These are phyloP conservation scores for Xerocomus nothofagi DNA, from an alignment of 1,284 basidiomycete genomes.

Conservation along the genomic window DNA sequence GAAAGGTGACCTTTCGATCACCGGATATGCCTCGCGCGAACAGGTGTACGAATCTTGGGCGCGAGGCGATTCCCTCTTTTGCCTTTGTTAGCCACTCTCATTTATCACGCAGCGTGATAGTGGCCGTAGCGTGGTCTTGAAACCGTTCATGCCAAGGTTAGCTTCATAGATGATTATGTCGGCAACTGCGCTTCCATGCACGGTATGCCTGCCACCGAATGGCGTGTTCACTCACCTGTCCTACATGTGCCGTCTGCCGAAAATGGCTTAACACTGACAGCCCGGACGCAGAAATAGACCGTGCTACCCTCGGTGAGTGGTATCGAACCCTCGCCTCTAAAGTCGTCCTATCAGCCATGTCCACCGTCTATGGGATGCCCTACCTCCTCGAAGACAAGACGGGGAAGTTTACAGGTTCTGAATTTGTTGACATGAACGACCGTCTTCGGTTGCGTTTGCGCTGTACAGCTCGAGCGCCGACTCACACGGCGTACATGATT, in stretches of 20 bases:
- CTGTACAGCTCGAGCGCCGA: constrained; percentile 43
- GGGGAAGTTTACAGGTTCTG: constrained; percentile 50
- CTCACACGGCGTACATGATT: constrained; percentile 51
- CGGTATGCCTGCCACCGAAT: constrained; percentile 16
- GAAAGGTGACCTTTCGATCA: constrained; percentile 10
- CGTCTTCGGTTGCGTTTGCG: constrained; percentile 53
- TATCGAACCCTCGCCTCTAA: not conserved
- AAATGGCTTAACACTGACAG: constrained; percentile 20
- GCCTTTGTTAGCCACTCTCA: constrained; percentile 10
- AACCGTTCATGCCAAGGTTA: constrained; percentile 16
- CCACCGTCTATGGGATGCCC: constrained; percentile 51
- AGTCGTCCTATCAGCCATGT: constrained; percentile 19
- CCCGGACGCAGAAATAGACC: constrained; percentile 28
- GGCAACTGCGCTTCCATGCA: constrained; percentile 24
- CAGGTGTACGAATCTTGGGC: constrained; percentile 15
- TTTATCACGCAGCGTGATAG: constrained; percentile 12
- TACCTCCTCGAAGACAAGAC: constrained; percentile 64
- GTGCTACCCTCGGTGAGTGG: not conserved
- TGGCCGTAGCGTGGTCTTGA: constrained; percentile 19
- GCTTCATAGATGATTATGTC: constrained; percentile 18
- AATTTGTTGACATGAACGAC: constrained; percentile 62
- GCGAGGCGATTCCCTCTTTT: constrained; percentile 23
- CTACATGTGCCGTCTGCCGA: constrained; percentile 22
- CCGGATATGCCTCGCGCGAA: constrained; percentile 4
- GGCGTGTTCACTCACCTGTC: constrained; percentile 20